A percentile compares a stretch with the other conserved stretches of the same genome.
phyloP scores from a whole-genome alignment of 768 basidiomycete species.

The Scleroderma bovista region DNA sequence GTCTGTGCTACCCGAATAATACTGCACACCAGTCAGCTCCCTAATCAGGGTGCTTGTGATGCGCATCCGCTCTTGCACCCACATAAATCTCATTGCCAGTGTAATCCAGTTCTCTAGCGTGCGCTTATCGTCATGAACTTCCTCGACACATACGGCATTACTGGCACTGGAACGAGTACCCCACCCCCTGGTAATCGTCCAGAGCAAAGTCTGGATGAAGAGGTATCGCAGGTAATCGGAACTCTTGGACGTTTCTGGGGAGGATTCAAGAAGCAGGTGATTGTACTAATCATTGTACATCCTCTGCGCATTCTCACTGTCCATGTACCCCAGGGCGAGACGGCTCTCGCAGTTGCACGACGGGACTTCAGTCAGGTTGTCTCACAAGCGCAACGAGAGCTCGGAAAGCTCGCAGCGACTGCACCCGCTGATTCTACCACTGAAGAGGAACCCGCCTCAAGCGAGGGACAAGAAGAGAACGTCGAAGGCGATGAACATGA shows the following conservation, averaged over 20 bases:
- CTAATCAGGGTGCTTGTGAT: neutral
- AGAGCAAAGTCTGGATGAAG: constrained; percentile 68
- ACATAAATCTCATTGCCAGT: too few relatives aligned
- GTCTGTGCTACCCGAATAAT: too few relatives aligned
- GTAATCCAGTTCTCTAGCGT: too few relatives aligned
- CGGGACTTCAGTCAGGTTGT: constrained; percentile 73
- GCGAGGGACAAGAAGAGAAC: constrained; percentile 1
- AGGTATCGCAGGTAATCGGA: constrained; percentile 86
- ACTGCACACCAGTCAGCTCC: too few relatives aligned
- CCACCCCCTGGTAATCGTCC: constrained; percentile 40
- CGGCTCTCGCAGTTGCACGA: constrained; percentile 58
- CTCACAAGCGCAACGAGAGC: constrained; percentile 71
- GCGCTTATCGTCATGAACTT: constrained; percentile 53
- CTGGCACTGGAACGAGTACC: constrained; percentile 37
- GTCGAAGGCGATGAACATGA: constrained; percentile 10
- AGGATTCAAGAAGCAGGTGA: constrained; percentile 82
- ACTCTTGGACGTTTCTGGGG: constrained; percentile 87
- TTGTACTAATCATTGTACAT: constrained; percentile 18
- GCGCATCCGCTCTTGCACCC: too few relatives aligned
- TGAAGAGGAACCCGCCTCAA: constrained; percentile 7
- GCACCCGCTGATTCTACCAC: constrained; percentile 10
- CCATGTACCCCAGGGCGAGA: constrained; percentile 51
- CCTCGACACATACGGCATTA: constrained; percentile 62
- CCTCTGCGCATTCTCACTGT: neutral
- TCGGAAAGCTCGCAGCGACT: constrained; percentile 50